These are phyloP conservation scores for Plasmodium fragile DNA, from an alignment of 169 alveolate species.

Conservation along the genomic window DNA sequence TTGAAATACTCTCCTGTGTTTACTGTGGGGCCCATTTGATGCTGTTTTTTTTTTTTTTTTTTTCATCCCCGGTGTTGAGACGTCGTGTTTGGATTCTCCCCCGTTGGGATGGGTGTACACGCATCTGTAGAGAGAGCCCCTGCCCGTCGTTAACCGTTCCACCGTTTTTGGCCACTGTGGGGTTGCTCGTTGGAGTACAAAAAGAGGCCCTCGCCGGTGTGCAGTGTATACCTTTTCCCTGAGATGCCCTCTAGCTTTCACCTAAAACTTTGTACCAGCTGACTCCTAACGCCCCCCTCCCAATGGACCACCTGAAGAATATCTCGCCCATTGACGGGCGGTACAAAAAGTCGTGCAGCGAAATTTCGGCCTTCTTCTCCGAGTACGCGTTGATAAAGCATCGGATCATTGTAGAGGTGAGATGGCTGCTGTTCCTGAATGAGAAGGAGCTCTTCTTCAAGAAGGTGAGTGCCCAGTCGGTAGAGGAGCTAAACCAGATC, in stretches of 20 bases:
- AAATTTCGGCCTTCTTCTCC: constrained; percentile 85
- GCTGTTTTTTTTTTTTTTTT: not conserved
- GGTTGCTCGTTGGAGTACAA: not conserved
- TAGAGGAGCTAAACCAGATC: constrained; percentile 29
- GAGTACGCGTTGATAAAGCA: constrained; percentile 92
- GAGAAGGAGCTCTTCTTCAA: constrained; percentile 82
- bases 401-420: constrained; percentile 92
- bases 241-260: not conserved
- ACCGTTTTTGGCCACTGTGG: not conserved
- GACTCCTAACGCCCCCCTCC: not conserved
- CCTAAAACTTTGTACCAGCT: not conserved
- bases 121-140: not conserved
- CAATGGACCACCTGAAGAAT: constrained; percentile 45
- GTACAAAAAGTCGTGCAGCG: constrained; percentile 82
- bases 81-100: not conserved
- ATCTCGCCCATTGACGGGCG: constrained; percentile 94
- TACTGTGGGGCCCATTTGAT: not conserved
- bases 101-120: not conserved
- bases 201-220: not conserved
- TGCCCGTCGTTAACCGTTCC: not conserved
- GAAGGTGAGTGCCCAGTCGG: constrained; percentile 71
- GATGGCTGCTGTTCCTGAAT: constrained; percentile 91
- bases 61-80: not conserved
- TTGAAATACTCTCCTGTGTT: not conserved
- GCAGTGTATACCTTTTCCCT: not conserved